Percentiles rank a stretch among this genome's conserved stretches.
These are phyloP conservation scores for Phytomonas francai DNA, from an alignment of 208 protist species.

Conservation along the genomic window DNA sequence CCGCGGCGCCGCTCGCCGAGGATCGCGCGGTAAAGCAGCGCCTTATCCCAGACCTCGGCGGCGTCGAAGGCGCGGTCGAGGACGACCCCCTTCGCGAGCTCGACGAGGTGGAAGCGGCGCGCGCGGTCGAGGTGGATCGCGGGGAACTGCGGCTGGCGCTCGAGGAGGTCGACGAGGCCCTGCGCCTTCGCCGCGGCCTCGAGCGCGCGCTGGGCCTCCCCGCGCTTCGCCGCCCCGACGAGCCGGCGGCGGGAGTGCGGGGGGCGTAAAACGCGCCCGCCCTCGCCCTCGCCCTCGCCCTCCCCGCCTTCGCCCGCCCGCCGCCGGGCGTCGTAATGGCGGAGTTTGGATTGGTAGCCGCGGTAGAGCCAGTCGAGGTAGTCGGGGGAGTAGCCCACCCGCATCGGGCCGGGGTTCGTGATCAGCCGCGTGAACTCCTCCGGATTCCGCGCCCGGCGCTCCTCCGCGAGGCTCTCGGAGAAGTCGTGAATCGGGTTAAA, in stretches of 20 bases:
- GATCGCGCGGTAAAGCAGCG: slow-evolving; percentile 75
- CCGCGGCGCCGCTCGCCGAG: slow-evolving; percentile 47
- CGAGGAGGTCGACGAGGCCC: slow-evolving; percentile 70
- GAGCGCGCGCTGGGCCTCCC: slow-evolving; percentile 43
- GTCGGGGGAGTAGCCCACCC: slow-evolving; percentile 68
- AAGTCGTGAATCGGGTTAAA: slow-evolving; percentile 86
- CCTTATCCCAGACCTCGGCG: slow-evolving; percentile 74
- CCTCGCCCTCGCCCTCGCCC: slow-evolving; percentile 22
- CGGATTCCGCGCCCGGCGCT: slow-evolving; percentile 27
- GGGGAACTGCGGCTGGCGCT: slow-evolving; percentile 82
- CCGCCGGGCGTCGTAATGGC: slow-evolving; percentile 34
- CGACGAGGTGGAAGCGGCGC: slow-evolving; percentile 59
- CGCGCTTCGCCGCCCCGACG: slow-evolving; percentile 38
- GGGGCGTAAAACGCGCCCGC: slow-evolving; percentile 48
- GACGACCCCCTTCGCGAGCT: slow-evolving; percentile 80
- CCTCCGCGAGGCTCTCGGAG: slow-evolving; percentile 22
- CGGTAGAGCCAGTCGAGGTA: slow-evolving; percentile 86
- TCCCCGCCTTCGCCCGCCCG: slow-evolving; percentile 22
- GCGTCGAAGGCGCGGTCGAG: slow-evolving; percentile 52
- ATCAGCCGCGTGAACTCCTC: slow-evolving; percentile 62
- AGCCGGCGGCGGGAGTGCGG: slow-evolving; percentile 46
- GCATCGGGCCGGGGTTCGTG: slow-evolving; percentile 79
- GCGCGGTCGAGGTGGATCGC: slow-evolving; percentile 67
- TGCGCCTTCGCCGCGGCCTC: slow-evolving; percentile 43
- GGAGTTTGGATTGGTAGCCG: slow-evolving; percentile 56